These are phyloP conservation scores for Chenopodium album DNA, from an alignment of 148 eudicot genomes.

Conservation along the genomic window DNA sequence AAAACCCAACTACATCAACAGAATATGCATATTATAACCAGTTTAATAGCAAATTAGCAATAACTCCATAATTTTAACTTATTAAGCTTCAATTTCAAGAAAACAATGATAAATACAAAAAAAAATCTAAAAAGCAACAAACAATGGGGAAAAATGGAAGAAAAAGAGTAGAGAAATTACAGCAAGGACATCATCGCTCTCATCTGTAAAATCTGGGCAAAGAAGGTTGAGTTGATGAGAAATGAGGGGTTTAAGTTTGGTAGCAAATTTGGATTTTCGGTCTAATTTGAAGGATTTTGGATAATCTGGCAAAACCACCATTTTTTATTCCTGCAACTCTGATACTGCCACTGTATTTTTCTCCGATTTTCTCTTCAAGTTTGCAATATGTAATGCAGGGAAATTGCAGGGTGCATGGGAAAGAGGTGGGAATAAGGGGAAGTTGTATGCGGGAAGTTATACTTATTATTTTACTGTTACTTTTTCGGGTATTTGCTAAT, in stretches of 20 bases:
- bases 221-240: slow-evolving; percentile 28
- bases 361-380: no score
- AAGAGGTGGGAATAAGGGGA: no score
- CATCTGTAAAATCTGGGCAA: slow-evolving; percentile 16
- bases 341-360: neutral
- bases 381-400: no score
- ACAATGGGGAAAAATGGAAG: neutral
- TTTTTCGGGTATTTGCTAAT: no score
- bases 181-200: slow-evolving; percentile 39
- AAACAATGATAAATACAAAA: neutral
- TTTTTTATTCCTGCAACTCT: no score
- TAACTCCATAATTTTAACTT: neutral
- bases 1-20: neutral
- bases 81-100: neutral
- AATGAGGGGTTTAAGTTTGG: slow-evolving; percentile 37
- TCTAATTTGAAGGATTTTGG: slow-evolving; percentile 37
- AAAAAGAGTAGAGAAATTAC: slow-evolving; percentile 27
- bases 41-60: neutral
- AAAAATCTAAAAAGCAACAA: neutral
- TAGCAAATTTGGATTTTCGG: slow-evolving; percentile 31
- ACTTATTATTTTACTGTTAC: no score
- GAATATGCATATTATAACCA: neutral
- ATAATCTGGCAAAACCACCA: neutral
- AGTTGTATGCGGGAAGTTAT: no score
- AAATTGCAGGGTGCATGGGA: no score